These are phyloP conservation scores for Emmonsiellopsis sp. DNA, from an alignment of 2,329 filamentous ascomycete genomes.

Conservation along the genomic window DNA sequence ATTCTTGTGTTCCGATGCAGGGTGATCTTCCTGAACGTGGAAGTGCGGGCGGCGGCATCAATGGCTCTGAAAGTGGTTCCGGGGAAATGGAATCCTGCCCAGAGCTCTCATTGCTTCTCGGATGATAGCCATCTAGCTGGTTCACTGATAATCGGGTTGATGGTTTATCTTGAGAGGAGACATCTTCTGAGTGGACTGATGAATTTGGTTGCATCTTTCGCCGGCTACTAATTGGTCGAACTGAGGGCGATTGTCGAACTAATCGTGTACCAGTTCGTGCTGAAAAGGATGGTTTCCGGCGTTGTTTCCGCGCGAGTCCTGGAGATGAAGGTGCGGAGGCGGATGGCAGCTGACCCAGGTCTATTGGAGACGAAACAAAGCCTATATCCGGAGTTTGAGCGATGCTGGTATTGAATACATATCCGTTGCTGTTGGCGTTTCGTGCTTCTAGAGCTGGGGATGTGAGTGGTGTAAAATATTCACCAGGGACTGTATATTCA, in stretches of 20 bases:
- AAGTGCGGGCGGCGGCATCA: conserved; percentile 41
- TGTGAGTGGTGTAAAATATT: conserved; percentile 42
- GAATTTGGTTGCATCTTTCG: conserved; percentile 23
- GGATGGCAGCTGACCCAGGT: conserved; percentile 22
- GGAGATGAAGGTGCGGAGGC: conserved; percentile 24
- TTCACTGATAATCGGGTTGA: conserved; percentile 14
- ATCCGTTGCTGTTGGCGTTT: conserved; percentile 25
- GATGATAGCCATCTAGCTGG: conserved; percentile 18
- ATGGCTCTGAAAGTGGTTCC: conserved; percentile 39
- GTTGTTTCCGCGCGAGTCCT: conserved; percentile 28
- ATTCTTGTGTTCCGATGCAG: conserved; percentile 24
- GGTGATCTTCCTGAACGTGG: conserved; percentile 34
- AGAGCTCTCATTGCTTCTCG: conserved; percentile 35
- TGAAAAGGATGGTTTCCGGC: conserved; percentile 27
- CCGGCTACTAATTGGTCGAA: conserved; percentile 28
- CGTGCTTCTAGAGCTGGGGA: conserved; percentile 43
- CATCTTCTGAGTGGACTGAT: conserved; percentile 24
- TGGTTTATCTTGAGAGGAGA: conserved; percentile 23
- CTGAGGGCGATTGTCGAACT: conserved; percentile 35
- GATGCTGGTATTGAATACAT: conserved; percentile 25
- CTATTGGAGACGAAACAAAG: conserved; percentile 33
- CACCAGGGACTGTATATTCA: conserved; percentile 38
- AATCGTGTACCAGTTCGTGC: conserved; percentile 25
- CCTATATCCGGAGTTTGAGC: conserved; percentile 26
- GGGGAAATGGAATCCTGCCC: conserved; percentile 41